Evolutionary conservation across 805 yeast species (phyloP), one percentile per base, ranked within the genome.

Genomic region (Wickerhamomyces queroliae): DNA sequence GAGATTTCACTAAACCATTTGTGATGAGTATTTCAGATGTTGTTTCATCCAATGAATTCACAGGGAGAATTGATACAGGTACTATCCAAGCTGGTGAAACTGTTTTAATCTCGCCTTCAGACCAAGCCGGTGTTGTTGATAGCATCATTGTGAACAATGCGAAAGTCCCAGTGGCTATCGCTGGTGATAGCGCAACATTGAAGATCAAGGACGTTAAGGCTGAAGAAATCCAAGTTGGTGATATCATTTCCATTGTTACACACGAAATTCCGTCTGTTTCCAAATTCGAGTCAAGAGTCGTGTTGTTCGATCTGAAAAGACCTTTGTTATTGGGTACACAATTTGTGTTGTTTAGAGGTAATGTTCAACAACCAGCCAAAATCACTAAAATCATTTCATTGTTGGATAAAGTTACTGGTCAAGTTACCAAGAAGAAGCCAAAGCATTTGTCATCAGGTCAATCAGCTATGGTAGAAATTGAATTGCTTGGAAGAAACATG

Each of bases 391-490:
- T 86, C 58, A 55, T 83, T 53, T 80, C 79, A 69, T 82, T 87
- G 82, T 83, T 85, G 62, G 95, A 86, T 80, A 83, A 90, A 74
- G 81, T 90, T 72, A 81, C 96, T 61, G 95, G 95, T 74, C 86
- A 91, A 84, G 74, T 76, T 66, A 69, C 82, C 62, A 95, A 88
- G 79, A 90, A 83, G 63, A 70, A 74, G 61, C 96, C 96, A 61
- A 90, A 91, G 67, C 86, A 81, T 76, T 79, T 95, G 72, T 89
- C 89, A 77, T 83, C 95, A 62, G 95, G 96, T 69, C 96, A 90
- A 74, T 89, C 95, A 72, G 91, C 95, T 57, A 83, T 88, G 64
- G 96, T 93, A 56, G 82, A 80, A 64, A 77, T 90, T 74, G 80
- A 88, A 60, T 84, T 91, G 58, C 67, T 85, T 61, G 89, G 85